Base-by-base conservation (phyloP, 116 monocot species). In the Cymodocea nodosa region DNA sequence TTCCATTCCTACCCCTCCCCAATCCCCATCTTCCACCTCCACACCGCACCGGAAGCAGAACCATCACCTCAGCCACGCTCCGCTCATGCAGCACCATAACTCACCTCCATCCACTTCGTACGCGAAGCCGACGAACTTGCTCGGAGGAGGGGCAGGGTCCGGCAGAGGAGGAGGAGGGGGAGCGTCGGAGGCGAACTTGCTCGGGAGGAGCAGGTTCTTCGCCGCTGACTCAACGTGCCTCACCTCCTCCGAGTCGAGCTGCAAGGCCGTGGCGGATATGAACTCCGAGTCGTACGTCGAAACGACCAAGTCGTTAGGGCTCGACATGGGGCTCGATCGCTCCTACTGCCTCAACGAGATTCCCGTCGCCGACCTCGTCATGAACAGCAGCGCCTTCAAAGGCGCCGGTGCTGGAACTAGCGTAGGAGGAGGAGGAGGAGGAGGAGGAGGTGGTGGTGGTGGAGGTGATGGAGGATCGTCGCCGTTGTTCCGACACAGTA, bases 401-500 rank as follows among this genome's bases (percentile, higher is more conserved):
- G 34, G 50, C 25, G 30, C 30, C 30, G 30, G 2, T 30, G 30
- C 2, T 30, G 30, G 3, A 30, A 30, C 30, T 3, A 30, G 30
- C 30, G 3, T 1, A 1, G 30, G 1, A 1, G 30, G 30, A 30
- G 4, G 66, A 4, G 4, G 66, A 3, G n/a, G 13, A 7, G 53
- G 11, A 12, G 53, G n/a, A 22, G 68, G 49, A 50, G 34, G 30
- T 13, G 59, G 70, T 2, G 51, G 56, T 5, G 24, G 51, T 13
- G 52, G 54, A 16, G 20, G 16, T 7, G 55, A 64, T 4, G 40
- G 39, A 23, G 52, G 61, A 25, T 44, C 53, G 10, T 52, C 67
- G 51, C 54, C 67, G 19, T 30, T 84, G 37, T 35, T 79, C 63
- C 69, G 81, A 35, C 84, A 84, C 53, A 80, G 81, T 61, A 84